Percentiles rank a stretch among this genome's conserved stretches.
Evolutionary conservation across 2,329 filamentous ascomycete genomes (phyloP).

Genomic region (Clarireedia monteithiana): DNA sequence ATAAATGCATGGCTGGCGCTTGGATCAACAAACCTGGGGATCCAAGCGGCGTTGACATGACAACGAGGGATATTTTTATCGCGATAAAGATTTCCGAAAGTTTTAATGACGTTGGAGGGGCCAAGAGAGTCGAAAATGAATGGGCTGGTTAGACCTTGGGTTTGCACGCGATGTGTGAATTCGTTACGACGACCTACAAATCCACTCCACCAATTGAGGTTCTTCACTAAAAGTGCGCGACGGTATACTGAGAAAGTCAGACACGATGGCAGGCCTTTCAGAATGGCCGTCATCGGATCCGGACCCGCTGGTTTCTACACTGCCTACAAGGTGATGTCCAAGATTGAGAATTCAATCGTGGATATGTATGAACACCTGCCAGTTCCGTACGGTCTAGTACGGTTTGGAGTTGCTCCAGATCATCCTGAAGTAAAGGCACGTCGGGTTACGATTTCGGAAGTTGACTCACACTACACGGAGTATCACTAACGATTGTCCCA

Average conservation of each 20-base stretch:
- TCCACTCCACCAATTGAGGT: not conserved
- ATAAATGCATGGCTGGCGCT: not conserved
- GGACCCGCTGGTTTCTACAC: slow-evolving; percentile 96
- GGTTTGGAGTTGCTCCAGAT: slow-evolving; percentile 95
- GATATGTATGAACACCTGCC: slow-evolving; percentile 97
- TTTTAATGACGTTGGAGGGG: slow-evolving; percentile 12
- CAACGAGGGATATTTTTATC: slow-evolving; percentile 22
- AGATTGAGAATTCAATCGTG: slow-evolving; percentile 61
- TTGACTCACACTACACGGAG: not conserved
- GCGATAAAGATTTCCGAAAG: slow-evolving; percentile 16
- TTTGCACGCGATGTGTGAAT: slow-evolving; percentile 23
- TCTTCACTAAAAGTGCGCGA: slow-evolving; percentile 3
- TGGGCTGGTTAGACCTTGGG: slow-evolving; percentile 16
- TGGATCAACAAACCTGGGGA: slow-evolving; percentile 3
- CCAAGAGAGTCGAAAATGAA: slow-evolving; percentile 19
- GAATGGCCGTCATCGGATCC: slow-evolving; percentile 84
- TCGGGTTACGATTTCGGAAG: not conserved
- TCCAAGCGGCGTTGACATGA: slow-evolving; percentile 25
- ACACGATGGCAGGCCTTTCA: slow-evolving; percentile 46
- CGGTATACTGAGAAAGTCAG: slow-evolving; percentile 20
- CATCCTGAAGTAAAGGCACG: slow-evolving; percentile 93
- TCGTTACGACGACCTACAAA: slow-evolving; percentile 7
- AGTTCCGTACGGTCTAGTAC: slow-evolving; percentile 84
- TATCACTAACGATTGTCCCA: slow-evolving; percentile 31
- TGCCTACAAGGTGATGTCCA: slow-evolving; percentile 74